Evolutionary conservation across 371 early-diverging fungal species (phyloP).

Genomic region (Entomophthora muscae): DNA sequence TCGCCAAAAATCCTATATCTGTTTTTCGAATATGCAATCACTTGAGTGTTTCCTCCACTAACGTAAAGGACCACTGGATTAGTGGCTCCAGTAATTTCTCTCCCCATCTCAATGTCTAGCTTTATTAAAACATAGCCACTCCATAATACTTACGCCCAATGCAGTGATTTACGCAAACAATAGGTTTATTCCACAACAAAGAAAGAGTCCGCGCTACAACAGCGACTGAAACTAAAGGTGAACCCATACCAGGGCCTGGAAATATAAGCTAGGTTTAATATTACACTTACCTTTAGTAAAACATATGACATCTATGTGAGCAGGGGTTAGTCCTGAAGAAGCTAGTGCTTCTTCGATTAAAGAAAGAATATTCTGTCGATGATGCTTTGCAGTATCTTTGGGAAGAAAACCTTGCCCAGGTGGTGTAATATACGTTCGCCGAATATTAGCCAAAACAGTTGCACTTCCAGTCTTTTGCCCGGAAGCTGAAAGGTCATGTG

Average conservation of each 20-base stretch:
- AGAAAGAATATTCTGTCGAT: conserved; percentile 68
- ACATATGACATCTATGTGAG: conserved; percentile 84
- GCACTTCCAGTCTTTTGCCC: conserved; percentile 12
- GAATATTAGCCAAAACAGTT: conserved; percentile 78
- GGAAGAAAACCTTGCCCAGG: conserved; percentile 97
- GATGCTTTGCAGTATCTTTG: conserved; percentile 94
- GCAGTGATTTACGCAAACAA: conserved; percentile 98
- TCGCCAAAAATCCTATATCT: conserved; percentile 98
- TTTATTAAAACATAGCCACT: not conserved
- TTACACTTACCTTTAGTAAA: conserved; percentile 75
- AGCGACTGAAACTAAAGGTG: conserved; percentile 85
- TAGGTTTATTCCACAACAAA: conserved; percentile 78
- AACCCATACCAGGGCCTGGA: conserved; percentile 97
- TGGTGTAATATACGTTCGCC: conserved; percentile 95
- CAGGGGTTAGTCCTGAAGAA: conserved; percentile 51
- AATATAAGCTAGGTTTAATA: not conserved
- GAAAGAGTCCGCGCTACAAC: conserved; percentile 90
- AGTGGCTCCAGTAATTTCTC: conserved; percentile 88
- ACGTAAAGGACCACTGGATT: conserved; percentile 98
- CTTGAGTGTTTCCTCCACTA: conserved; percentile 99
- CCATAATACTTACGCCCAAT: conserved; percentile 60
- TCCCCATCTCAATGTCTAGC: conserved; percentile 98
- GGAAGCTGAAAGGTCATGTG: conserved; percentile 33
- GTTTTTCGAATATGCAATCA: conserved; percentile 91
- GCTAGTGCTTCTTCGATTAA: too few species aligned